A percentile compares a stretch with the other conserved stretches of the same genome.
Evolutionary conservation across 805 yeast species (phyloP).

Genomic region (Nakazawaea holstii): DNA sequence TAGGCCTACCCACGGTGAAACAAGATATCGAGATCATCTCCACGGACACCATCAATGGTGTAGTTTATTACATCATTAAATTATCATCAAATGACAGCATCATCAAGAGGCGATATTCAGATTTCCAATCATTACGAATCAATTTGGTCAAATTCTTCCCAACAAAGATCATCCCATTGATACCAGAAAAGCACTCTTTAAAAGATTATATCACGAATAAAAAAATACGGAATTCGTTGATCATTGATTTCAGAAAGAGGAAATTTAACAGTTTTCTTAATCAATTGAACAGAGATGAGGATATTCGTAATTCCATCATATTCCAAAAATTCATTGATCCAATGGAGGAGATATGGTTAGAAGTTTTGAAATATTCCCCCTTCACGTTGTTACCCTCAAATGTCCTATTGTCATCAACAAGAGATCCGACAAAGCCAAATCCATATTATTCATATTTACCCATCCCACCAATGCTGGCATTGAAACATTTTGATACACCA

Average conservation of each 20-base stretch:
- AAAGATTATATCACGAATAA: constrained; percentile 32
- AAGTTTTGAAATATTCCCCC: constrained; percentile 30
- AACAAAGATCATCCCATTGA: constrained; percentile 86
- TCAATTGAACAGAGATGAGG: constrained; percentile 30
- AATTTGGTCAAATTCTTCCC: constrained; percentile 72
- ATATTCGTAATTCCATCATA: constrained; percentile 30
- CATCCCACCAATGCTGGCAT: constrained; percentile 25
- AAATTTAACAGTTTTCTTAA: constrained; percentile 37
- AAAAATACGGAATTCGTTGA: constrained; percentile 23
- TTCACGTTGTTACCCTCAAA: constrained; percentile 43
- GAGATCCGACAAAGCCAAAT: constrained; percentile 46
- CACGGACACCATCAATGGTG: constrained; percentile 4
- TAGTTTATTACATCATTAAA: constrained; percentile 3
- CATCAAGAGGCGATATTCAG: constrained; percentile 79
- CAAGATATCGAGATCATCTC: constrained; percentile 1
- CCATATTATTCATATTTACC: constrained; percentile 49
- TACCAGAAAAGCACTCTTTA: constrained; percentile 78
- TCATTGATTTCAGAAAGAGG: constrained; percentile 44
- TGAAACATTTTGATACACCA: constrained; percentile 21
- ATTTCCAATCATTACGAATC: constrained; percentile 77
- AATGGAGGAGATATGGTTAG: constrained; percentile 43
- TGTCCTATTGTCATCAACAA: constrained; percentile 42
- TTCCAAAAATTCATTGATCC: constrained; percentile 47
- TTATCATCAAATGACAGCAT: neutral
- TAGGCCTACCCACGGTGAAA: too few relatives aligned